A percentile compares a stretch with the other conserved stretches of the same genome.
phyloP scores from a whole-genome alignment of 106 monocot genomes.

The Xerophyta viscosa region DNA sequence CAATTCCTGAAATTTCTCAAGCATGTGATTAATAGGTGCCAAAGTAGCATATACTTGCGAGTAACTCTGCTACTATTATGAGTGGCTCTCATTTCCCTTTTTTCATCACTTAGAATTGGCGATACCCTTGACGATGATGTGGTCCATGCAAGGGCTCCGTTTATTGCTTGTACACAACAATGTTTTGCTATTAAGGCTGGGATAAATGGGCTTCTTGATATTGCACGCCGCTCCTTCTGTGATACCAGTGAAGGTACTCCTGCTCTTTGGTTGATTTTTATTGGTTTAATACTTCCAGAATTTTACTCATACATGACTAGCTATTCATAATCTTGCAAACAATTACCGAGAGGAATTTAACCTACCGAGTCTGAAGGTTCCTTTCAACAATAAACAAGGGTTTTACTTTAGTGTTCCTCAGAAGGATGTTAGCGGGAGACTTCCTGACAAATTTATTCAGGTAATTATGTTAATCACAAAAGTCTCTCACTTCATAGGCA shows the following conservation, averaged over 20 bases:
- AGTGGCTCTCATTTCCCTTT: neutral
- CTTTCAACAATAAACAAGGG: conserved; percentile 79
- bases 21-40: no score
- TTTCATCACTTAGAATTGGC: conserved; percentile 47
- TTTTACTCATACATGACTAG: conserved; percentile 22
- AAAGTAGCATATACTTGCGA: no score
- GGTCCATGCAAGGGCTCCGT: conserved; percentile 83
- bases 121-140: conserved; percentile 86
- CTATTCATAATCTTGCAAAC: conserved; percentile 85
- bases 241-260: conserved; percentile 94
- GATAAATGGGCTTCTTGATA: conserved; percentile 85
- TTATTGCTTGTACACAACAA: conserved; percentile 93
- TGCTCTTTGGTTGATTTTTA: neutral
- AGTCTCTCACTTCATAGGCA: neutral
- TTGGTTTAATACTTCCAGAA: no score
- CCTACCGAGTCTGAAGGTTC: conserved; percentile 85
- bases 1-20: no score
- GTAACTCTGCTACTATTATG: no score
- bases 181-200: conserved; percentile 97
- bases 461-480: conserved; percentile 17
- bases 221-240: conserved; percentile 86
- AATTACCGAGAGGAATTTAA: conserved; percentile 89
- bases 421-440: conserved; percentile 69
- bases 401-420: conserved; percentile 94
- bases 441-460: conserved; percentile 93